A percentile compares a stretch with the other conserved stretches of the same genome.
Evolutionary conservation across 192 early-diverging fungal species (phyloP).

Genomic region (Borealophlyctis nickersoniae): DNA sequence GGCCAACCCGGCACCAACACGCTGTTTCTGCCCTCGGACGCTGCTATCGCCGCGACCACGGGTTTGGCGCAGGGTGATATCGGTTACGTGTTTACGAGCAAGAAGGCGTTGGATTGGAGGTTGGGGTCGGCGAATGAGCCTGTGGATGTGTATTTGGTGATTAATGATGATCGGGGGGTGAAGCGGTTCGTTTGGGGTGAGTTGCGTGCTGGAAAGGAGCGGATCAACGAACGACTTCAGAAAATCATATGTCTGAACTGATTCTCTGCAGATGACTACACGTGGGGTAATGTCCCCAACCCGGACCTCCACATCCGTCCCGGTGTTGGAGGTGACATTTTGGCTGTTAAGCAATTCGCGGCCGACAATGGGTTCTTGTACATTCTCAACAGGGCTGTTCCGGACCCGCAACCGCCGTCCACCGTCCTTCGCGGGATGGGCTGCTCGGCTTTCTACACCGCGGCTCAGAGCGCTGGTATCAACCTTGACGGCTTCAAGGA

Average conservation of each 20-base stretch:
- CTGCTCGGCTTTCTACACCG: not conserved
- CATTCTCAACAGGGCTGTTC: not conserved
- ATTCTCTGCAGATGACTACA: too few species aligned
- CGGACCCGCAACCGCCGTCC: not conserved
- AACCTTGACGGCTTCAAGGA: not conserved
- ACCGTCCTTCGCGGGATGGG: too few species aligned
- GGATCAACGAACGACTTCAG: too few species aligned
- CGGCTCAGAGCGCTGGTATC: not conserved
- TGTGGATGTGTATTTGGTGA: not conserved
- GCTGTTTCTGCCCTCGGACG: not conserved
- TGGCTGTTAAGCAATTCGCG: not conserved
- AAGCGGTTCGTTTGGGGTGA: not conserved
- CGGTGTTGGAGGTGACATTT: too few species aligned
- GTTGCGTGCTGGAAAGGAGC: too few species aligned
- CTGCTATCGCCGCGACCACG: not conserved
- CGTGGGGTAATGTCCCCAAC: not conserved
- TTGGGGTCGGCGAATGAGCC: too few species aligned
- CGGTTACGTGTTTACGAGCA: not conserved
- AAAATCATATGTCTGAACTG: too few species aligned
- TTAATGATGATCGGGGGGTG: not conserved
- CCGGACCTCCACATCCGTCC: not conserved
- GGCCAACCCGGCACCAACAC: not conserved
- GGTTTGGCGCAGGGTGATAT: not conserved
- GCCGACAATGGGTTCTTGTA: slow-evolving; percentile 1
- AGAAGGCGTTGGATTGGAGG: not conserved